A percentile compares a stretch with the other conserved stretches of the same genome.
phyloP scores from a whole-genome alignment of 1,284 basidiomycete species.

The Anthracocystis setariae region DNA sequence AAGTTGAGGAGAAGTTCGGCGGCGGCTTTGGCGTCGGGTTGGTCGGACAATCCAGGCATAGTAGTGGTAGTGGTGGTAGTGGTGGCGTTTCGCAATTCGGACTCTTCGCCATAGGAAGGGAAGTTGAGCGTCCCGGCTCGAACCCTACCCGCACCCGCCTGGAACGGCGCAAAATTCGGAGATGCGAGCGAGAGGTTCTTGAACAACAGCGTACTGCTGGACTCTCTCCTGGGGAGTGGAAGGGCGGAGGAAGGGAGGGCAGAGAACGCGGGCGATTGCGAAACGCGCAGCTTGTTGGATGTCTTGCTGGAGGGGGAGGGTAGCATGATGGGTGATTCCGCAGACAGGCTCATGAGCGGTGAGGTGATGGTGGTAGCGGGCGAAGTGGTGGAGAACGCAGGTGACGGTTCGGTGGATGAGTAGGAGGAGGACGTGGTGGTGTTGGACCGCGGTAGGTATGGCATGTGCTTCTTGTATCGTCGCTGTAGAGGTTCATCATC shows the following conservation, averaged over 20 bases:
- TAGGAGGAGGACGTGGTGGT: conserved; percentile 31
- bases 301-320: conserved; percentile 26
- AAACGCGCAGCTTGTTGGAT: conserved; percentile 17
- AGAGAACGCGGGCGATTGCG: conserved; percentile 14
- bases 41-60: conserved; percentile 25
- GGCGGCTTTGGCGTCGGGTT: conserved; percentile 24
- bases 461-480: conserved; percentile 30
- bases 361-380: conserved; percentile 44
- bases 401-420: conserved; percentile 22
- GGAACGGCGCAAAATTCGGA: conserved; percentile 34
- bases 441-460: background rate
- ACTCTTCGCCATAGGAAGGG: conserved; percentile 32
- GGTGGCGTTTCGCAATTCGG: conserved; percentile 21
- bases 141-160: conserved; percentile 2
- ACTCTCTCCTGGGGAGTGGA: conserved; percentile 31
- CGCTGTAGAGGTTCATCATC: conserved; percentile 42
- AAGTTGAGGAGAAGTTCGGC: conserved; percentile 49
- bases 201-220: conserved; percentile 32
- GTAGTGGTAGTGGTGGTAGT: background rate
- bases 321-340: conserved; percentile 52
- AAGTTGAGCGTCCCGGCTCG: conserved; percentile 17
- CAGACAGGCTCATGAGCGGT: conserved; percentile 54
- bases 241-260: conserved; percentile 27
- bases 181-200: conserved; percentile 41
- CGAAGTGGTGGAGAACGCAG: conserved; percentile 28